Base-by-base conservation (phyloP, 805 yeast genomes). In the Metschnikowia similis region DNA sequence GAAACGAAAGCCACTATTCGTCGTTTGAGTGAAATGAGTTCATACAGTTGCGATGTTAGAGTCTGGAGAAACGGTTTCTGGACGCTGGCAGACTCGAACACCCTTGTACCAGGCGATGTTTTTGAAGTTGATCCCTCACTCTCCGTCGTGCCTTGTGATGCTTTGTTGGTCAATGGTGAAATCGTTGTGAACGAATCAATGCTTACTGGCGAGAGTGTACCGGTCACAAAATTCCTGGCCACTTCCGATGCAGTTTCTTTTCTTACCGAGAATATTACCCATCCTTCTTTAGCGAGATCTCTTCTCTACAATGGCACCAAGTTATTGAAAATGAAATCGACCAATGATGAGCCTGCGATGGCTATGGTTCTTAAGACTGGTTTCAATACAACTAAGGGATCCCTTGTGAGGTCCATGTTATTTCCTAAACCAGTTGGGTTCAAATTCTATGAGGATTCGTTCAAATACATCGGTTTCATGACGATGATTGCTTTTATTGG, bases 151-250 rank as follows among this genome's bases (percentile, higher is more conserved):
- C 99, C 99, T 0, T 90, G 97, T 63, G 99, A 94, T 66, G 86
- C 96, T 0, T 66, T 94, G 10, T 72, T 94, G 45, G 69, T 92
- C 16, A 81, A 90, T 32, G 99, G 99, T 46, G 98, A 91, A 63
- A 88, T 96, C 64, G 90, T 94, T 48, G 87, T 94, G n/a, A 94
- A 94, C 66, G 99, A 94, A 64, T 87, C 97, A 6, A 94, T 94
- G 96, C 76, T 94, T 17, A 94, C 99, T 0, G 99, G 99, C 36
- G 99, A 94, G 66, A 89, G 97, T 47, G 97, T 94, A 1, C 99
- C 99, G 0, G 96, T 94, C 2, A 81, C 97, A 0, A 94, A 94
- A 65, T 54, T 74, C 9, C 78, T 87, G 1, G 89, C 94, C 1
- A 69, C 76, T 1, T 75, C 78, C 13, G 90, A 84, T 8, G 75